Evolutionary conservation across 2,329 filamentous ascomycete species (phyloP), one percentile per base, ranked within the genome.

Genomic region (Podosphaera xanthii): DNA sequence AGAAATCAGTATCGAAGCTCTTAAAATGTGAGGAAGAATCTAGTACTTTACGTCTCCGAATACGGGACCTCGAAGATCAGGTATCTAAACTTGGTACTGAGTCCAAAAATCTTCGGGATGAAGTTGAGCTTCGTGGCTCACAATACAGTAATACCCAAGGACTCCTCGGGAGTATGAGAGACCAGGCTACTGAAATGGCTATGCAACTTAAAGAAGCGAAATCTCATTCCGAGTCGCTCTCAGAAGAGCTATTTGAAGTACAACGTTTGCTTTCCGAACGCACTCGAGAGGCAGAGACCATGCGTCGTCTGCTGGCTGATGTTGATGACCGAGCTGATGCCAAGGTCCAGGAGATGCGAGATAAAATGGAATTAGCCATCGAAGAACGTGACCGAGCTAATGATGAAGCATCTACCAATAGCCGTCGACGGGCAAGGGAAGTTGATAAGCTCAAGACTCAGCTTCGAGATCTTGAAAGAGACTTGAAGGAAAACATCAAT

Each of bases 341-440:
- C 61, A 86, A 88, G 67, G 80, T 94, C 22, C 82, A 87, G 35
- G 91, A 97, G 63, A 92, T 95, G 82, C 84, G 87, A 59, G 82
- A 87, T 60, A 82, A 85, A 1, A 84, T 97, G 77, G 91, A 97
- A 67, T 77, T 86, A 0, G 90, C 90, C 0, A 78, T 94, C n/a
- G 90, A 96, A 69, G 92, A 98, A 70, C 81, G 92, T 22, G 92
- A 98, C 69, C 82, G 88, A 2, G 83, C 89, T 1, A 91, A 98
- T 71, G 90, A 97, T 62, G 90, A 97, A 71, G 83, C 88, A 2
- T 87, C 82, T 66, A 85, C 82, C 0, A 77, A 86, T 56, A 86
- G 84, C 10, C 79, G 91, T 58, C 80, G 86, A 50, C 83, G 84
- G 61, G 80, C 86, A 5, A 78, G 90, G 55, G 92, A 97, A 73